Percentiles rank a stretch among this genome's conserved stretches.
phyloP scores from a whole-genome alignment of 805 yeast genomes.

The Komagataella pseudopastoris region DNA sequence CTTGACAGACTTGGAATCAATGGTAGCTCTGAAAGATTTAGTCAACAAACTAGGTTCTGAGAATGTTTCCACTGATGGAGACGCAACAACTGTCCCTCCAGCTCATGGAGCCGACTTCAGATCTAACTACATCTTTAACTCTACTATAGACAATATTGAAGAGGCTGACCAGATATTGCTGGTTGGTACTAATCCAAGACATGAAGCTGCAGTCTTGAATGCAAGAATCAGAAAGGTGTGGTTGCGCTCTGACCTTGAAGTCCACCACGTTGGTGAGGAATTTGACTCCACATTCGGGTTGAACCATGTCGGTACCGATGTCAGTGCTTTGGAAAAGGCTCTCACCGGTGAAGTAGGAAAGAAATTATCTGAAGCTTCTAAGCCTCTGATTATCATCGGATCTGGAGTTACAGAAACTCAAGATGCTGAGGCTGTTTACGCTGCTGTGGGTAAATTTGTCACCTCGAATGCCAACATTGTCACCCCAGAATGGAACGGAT shows the following conservation, averaged over 20 bases:
- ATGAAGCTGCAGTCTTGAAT: slow-evolving; percentile 80
- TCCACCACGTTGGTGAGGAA: slow-evolving; percentile 61
- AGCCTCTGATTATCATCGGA: slow-evolving; percentile 72
- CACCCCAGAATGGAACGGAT: slow-evolving; percentile 70
- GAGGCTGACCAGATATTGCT: slow-evolving; percentile 71
- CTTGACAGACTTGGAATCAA: slow-evolving; percentile 66
- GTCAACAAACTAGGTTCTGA: slow-evolving; percentile 70
- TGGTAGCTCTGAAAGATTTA: slow-evolving; percentile 73
- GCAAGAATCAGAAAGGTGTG: slow-evolving; percentile 74
- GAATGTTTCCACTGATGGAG: slow-evolving; percentile 61
- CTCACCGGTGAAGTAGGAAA: slow-evolving; percentile 57
- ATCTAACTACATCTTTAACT: slow-evolving; percentile 69
- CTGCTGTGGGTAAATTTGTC: slow-evolving; percentile 48
- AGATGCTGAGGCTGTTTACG: slow-evolving; percentile 50
- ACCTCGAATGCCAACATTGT: slow-evolving; percentile 41
- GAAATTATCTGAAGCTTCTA: slow-evolving; percentile 49
- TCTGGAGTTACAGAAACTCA: slow-evolving; percentile 60
- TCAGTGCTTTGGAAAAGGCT: slow-evolving; percentile 42
- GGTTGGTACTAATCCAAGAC: slow-evolving; percentile 81
- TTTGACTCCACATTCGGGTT: slow-evolving; percentile 68
- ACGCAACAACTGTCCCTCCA: slow-evolving; percentile 38
- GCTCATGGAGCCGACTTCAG: slow-evolving; percentile 64
- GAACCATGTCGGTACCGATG: slow-evolving; percentile 49
- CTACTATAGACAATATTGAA: slow-evolving; percentile 67
- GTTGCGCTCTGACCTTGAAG: slow-evolving; percentile 54